Evolutionary conservation across 2,329 filamentous ascomycete genomes (phyloP).

Genomic region (Colletotrichum cereale): DNA sequence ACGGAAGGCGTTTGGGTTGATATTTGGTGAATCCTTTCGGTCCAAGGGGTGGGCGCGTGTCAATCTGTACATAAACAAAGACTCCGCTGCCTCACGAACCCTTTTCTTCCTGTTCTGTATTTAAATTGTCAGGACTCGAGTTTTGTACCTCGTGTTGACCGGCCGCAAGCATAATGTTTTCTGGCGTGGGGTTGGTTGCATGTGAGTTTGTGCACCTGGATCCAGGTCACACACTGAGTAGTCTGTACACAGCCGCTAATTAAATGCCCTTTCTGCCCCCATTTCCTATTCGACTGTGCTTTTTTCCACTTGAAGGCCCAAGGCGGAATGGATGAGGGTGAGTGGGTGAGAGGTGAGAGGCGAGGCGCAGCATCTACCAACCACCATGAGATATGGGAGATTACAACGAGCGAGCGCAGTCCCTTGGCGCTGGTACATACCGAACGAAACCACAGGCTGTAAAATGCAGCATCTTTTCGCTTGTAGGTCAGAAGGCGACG

Average conservation of each 20-base stretch:
- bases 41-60: background rate
- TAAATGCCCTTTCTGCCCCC: background rate
- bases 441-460: background rate
- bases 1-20: constrained; percentile 6
- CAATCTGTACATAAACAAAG: background rate
- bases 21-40: background rate
- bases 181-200: background rate
- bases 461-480: background rate
- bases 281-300: background rate
- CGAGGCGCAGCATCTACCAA: background rate
- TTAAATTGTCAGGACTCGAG: background rate
- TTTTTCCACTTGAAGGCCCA: background rate
- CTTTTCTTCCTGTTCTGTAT: background rate
- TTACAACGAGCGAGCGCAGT: background rate
- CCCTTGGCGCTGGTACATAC: background rate
- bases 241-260: background rate
- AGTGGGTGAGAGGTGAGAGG: too few species aligned
- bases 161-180: accelerated
- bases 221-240: background rate
- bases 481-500: background rate
- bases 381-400: background rate
- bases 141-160: background rate
- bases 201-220: background rate
- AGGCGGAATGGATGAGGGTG: background rate
- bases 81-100: accelerated